These are phyloP conservation scores for Haplographium delicatum DNA, from an alignment of 495 filamentous ascomycete genomes.

Conservation along the genomic window DNA sequence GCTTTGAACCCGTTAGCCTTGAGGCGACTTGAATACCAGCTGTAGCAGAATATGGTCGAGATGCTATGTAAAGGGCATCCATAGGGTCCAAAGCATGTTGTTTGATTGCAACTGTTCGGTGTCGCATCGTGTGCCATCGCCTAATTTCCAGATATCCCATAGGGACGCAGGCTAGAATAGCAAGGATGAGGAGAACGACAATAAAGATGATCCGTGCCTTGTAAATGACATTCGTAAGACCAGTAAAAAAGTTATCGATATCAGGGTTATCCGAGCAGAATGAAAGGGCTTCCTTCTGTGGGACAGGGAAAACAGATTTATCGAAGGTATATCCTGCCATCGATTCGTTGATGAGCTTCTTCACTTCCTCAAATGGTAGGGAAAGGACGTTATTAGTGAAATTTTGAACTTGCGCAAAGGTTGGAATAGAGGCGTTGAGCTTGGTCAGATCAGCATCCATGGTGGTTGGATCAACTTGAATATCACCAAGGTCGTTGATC, in stretches of 20 bases:
- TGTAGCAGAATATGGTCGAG: slow-evolving; percentile 66
- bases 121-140: slow-evolving; percentile 66
- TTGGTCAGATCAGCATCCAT: slow-evolving; percentile 59
- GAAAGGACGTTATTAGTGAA: slow-evolving; percentile 65
- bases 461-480: slow-evolving; percentile 58
- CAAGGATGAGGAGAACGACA: slow-evolving; percentile 60
- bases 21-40: slow-evolving; percentile 68
- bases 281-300: slow-evolving; percentile 69
- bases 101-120: slow-evolving; percentile 60
- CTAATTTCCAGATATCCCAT: slow-evolving; percentile 78
- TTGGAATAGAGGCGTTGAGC: slow-evolving; percentile 73
- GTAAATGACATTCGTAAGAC: slow-evolving; percentile 52
- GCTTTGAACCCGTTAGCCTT: slow-evolving; percentile 59
- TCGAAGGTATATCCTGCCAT: slow-evolving; percentile 73
- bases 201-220: slow-evolving; percentile 70
- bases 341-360: slow-evolving; percentile 60
- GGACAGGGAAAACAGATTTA: slow-evolving; percentile 68
- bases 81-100: slow-evolving; percentile 66
- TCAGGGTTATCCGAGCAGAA: slow-evolving; percentile 85
- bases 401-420: slow-evolving; percentile 76
- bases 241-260: slow-evolving; percentile 83
- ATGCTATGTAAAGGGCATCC: slow-evolving; percentile 85
- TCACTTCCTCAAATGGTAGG: slow-evolving; percentile 71
- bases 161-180: slow-evolving; percentile 65
- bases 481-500: slow-evolving; percentile 58